Evolutionary conservation across 2,329 filamentous ascomycete genomes (phyloP), one percentile per base, ranked within the genome.

Genomic region (Pleomassaria siparia): DNA sequence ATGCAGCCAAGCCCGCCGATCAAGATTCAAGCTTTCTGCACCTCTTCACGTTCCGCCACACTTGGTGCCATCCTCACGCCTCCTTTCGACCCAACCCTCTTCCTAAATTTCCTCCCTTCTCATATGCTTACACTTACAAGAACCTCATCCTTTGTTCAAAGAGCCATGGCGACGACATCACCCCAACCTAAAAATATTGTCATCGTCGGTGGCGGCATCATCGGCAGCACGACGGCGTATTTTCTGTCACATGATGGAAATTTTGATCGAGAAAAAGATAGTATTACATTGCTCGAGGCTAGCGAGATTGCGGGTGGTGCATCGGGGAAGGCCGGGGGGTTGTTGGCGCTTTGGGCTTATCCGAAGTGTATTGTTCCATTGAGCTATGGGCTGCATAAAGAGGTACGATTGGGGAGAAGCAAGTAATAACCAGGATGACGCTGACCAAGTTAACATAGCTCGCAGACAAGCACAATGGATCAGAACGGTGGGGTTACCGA

Each of bases 271-370:
- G 72, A 80, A 18, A 81, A 82, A 44, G 89, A 96, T 69, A 85
- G 79, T 44, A 86, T 97, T 61, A 95, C 88, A 1, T 78, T 99
- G 24, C 79, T 97, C 45, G 94, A 99, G 76, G 91, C 94, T 0
- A 85, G 84, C 2, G 80, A 85, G 36, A 86, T 97, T 55, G 94
- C 94, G 6, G 84, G 89, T n/a, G 92, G 89, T 20, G 92, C 94
- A 29, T 96, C 91, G 8, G 94, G 94, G 32, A 97, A 96, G 74
- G 92, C 94, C 0, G 94, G 94, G 13, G 94, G 94, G 1, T 78
- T 99, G 4, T 80, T 99, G 18, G 94, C 86, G 1, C 77, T 91
- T 13, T 97, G 92, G 91, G 94, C 92, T 1, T 96, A 96, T 64
- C 94, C 94, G 0, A 78, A 77, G 47, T 86, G 82, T 60, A 83